Percentiles rank a stretch among this genome's conserved stretches.
Conservation (phyloP, 202 grass and related monocot genomes). For the Alloteropsis angusta region DNA sequence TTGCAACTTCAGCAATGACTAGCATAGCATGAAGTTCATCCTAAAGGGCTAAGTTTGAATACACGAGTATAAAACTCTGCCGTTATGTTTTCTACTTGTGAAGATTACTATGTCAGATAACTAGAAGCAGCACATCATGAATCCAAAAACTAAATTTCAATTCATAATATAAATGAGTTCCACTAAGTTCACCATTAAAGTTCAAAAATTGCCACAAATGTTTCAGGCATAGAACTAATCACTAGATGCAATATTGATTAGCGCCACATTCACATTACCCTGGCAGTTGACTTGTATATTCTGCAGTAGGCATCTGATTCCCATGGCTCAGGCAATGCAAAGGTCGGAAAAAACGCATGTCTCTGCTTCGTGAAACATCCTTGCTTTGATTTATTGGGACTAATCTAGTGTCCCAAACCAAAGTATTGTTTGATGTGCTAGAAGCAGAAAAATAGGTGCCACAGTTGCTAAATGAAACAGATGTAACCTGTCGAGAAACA, state of each 20-base stretch:
- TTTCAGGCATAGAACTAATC: slow-evolving; percentile 14
- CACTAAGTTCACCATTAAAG: background rate
- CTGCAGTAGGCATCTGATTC: slow-evolving; percentile 69
- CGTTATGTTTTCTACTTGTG: background rate
- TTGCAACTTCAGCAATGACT: background rate
- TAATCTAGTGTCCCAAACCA: slow-evolving; percentile 82
- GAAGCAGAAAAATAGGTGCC: slow-evolving; percentile 89
- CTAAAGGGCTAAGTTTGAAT: background rate
- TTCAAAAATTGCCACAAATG: background rate
- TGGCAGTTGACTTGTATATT: slow-evolving; percentile 66
- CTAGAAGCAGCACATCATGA: background rate
- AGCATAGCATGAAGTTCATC: background rate
- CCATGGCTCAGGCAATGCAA: slow-evolving; percentile 92
- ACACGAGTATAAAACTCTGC: background rate
- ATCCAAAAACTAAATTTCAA: background rate
- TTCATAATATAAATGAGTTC: background rate
- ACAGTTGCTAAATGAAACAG: slow-evolving; percentile 88
- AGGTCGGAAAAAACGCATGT: slow-evolving; percentile 84
- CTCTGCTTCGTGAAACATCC: slow-evolving; percentile 46
- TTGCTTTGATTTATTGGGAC: slow-evolving; percentile 47
- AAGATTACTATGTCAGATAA: background rate
- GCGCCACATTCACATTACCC: slow-evolving; percentile 38
- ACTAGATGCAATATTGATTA: slow-evolving; percentile 29
- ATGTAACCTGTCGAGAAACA: slow-evolving; percentile 62
- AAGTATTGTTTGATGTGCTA: slow-evolving; percentile 75